phyloP scores from a whole-genome alignment of 345 rosid genomes.

The Salix suchowensis region DNA sequence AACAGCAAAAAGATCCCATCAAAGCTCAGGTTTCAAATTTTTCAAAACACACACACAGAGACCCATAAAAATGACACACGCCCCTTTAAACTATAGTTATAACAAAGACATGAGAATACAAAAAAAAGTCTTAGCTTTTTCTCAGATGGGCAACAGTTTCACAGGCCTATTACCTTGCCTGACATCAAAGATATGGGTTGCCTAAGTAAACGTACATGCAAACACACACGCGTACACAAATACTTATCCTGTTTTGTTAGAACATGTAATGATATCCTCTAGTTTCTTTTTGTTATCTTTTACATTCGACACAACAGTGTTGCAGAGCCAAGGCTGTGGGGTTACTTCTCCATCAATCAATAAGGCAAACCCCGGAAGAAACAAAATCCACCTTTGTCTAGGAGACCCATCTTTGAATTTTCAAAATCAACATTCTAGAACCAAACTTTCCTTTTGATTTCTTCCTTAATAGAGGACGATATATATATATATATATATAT shows the following conservation, averaged over 20 bases:
- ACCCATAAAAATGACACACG: constrained; percentile 12
- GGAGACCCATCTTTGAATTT: constrained; percentile 35
- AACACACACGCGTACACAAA: neutral
- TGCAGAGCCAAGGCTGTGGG: neutral
- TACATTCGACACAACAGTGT: neutral
- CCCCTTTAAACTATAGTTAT: constrained; percentile 26
- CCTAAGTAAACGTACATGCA: neutral
- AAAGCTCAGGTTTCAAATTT: constrained; percentile 23
- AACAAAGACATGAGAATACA: constrained; percentile 18
- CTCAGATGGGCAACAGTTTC: neutral
- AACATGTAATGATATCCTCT: neutral
- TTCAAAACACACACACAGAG: neutral
- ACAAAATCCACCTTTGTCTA: constrained; percentile 34
- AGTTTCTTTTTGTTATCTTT: constrained; percentile 3
- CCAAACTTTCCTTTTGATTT: constrained; percentile 3
- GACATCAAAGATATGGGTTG: constrained; percentile 46
- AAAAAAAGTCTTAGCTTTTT: neutral
- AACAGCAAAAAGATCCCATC: constrained; percentile 38
- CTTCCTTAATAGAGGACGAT: constrained; percentile 29
- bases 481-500: neutral
- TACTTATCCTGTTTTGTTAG: neutral
- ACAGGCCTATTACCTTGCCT: constrained; percentile 40
- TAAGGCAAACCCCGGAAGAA: neutral
- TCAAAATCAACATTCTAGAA: constrained; percentile 28
- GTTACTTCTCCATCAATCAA: constrained; percentile 17